Base-by-base conservation (phyloP, 768 basidiomycete species). In the Sporobolomyces roseus region DNA sequence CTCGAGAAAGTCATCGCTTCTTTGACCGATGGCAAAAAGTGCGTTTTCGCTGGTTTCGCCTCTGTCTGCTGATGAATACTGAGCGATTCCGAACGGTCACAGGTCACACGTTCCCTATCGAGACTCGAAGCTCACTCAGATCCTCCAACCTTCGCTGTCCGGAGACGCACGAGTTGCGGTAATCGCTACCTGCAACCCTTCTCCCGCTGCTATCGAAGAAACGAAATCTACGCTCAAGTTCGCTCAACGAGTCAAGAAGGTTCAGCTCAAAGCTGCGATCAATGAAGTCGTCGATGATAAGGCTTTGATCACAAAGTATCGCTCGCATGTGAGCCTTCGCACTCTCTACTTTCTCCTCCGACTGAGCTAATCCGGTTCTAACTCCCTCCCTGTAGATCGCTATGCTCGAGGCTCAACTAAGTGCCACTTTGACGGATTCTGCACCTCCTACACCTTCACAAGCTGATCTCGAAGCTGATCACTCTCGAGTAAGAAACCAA, bases 151-250 rank as follows among this genome's bases (percentile, higher is more conserved):
- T 1, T 96, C 91, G 1, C 82, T 99, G 1, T 89, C 92, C 0
- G 94, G 94, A 1, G 91, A 97, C 76, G 94, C 94, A 25, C 65
- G 72, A n/a, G 93, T 99, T 62, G 91, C 90, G 53, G 94, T 99
- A 21, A 89, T 98, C 66, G 96, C 93, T 76, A 98, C 94, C 0
- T 85, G 97, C 77, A 97, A 96, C 77, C 93, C 94, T 0, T 89
- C 92, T 49, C 78, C 82, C 1, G 79, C 81, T 36, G 91, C 91
- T 5, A 81, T 96, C 8, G 82, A 86, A 14, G 94, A 98, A 80
- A 90, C 86, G 13, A 87, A 86, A 60, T 93, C 88, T 73, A 99
- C 94, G 0, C 81, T 98, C n/a, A 84, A 87, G 49, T 98, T 99
- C 75, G 94, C 94, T 1, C 88, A 89, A 73, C 84, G 93, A 38